Percentiles rank a stretch among this genome's conserved stretches.
Evolutionary conservation across 148 eudicot genomes (phyloP).

Genomic region (Rhododendron griersonianum): DNA sequence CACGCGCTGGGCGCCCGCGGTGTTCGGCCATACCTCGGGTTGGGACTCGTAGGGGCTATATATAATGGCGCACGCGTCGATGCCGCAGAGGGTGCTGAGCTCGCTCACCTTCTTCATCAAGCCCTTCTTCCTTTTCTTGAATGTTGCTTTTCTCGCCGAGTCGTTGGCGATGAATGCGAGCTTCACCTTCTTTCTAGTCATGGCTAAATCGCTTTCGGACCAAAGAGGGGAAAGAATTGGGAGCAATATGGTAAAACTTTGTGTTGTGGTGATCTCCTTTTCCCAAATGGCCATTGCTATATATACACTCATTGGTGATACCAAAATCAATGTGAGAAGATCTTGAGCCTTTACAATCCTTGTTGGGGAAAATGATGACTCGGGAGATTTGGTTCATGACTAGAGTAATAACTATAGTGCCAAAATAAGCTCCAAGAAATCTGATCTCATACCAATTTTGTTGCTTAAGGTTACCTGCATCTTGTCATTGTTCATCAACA

Average conservation of each 20-base stretch:
- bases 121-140: slow-evolving; percentile 76
- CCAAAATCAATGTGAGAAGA: slow-evolving; percentile 9
- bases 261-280: not conserved
- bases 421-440: not conserved
- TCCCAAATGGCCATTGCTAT: slow-evolving; percentile 11
- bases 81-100: slow-evolving; percentile 60
- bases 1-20: slow-evolving; percentile 30
- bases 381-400: slow-evolving; percentile 1
- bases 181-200: slow-evolving; percentile 71
- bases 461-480: not conserved
- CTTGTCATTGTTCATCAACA: not conserved
- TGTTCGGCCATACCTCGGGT: slow-evolving; percentile 65
- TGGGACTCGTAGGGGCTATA: slow-evolving; percentile 55
- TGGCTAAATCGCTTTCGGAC: slow-evolving; percentile 4
- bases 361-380: slow-evolving; percentile 2
- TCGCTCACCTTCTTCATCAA: slow-evolving; percentile 65
- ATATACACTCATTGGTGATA: slow-evolving; percentile 13
- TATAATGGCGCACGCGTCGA: slow-evolving; percentile 65
- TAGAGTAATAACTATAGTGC: not conserved
- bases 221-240: slow-evolving; percentile 6
- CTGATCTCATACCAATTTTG: not conserved
- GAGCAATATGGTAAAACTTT: not conserved
- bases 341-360: not conserved
- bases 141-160: slow-evolving; percentile 62
- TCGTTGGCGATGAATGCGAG: slow-evolving; percentile 57